A percentile compares a stretch with the other conserved stretches of the same genome.
Conservation (phyloP, 192 early-diverging fungal species). For the Backusella tuberculispora region DNA sequence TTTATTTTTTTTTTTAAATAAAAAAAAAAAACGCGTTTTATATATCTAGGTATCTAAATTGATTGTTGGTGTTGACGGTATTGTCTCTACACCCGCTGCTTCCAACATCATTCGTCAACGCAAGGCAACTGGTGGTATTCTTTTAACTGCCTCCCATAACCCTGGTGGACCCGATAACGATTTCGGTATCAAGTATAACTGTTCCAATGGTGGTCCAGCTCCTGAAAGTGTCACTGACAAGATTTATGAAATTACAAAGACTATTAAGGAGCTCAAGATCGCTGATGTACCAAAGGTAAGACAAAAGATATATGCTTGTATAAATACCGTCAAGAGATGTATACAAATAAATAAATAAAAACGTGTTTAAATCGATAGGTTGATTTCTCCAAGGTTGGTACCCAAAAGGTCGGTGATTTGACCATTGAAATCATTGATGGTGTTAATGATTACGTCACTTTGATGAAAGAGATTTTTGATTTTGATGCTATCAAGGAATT, state of each 20-base stretch:
- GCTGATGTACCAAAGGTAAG: slow-evolving; percentile 58
- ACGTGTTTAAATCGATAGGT: slow-evolving; percentile 38
- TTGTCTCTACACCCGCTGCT: slow-evolving; percentile 94
- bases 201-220: slow-evolving; percentile 94
- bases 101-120: slow-evolving; percentile 90
- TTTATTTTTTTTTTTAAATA: too few species aligned
- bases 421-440: slow-evolving; percentile 88
- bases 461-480: slow-evolving; percentile 92
- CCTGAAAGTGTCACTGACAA: slow-evolving; percentile 94
- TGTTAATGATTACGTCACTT: slow-evolving; percentile 83
- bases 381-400: slow-evolving; percentile 75
- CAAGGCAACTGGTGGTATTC: slow-evolving; percentile 90
- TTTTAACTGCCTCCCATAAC: slow-evolving; percentile 99
- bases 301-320: too few species aligned
- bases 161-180: slow-evolving; percentile 97
- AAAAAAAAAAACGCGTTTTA: not conserved
- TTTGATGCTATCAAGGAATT: slow-evolving; percentile 85
- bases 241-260: slow-evolving; percentile 85
- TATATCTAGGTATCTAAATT: slow-evolving; percentile 71
- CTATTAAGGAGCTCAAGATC: slow-evolving; percentile 66
- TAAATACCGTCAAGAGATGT: not conserved
- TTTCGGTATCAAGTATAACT: slow-evolving; percentile 99
- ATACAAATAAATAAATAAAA: not conserved
- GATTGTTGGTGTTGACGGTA: slow-evolving; percentile 90
- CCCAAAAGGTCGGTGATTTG: slow-evolving; percentile 61